A percentile compares a stretch with the other conserved stretches of the same genome.
These are phyloP conservation scores for Xylariales sp. DNA, from an alignment of 2,329 filamentous ascomycete species.

Conservation along the genomic window DNA sequence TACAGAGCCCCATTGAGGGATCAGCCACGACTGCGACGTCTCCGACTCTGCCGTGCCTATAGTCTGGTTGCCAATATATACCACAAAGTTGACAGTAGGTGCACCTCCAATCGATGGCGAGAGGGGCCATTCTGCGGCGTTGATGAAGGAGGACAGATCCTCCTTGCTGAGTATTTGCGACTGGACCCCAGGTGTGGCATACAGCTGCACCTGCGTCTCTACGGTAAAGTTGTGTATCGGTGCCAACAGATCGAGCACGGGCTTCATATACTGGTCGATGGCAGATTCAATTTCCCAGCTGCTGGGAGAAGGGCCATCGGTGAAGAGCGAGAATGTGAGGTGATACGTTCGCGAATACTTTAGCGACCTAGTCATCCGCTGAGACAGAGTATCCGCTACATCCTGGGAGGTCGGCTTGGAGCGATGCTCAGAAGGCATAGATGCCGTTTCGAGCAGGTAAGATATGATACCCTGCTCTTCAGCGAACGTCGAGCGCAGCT, in stretches of 20 bases:
- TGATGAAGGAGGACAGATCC: conserved; percentile 91
- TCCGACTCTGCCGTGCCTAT: conserved; percentile 41
- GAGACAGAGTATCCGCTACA: conserved; percentile 52
- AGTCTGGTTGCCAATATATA: conserved; percentile 80
- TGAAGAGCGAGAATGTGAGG: conserved; percentile 92
- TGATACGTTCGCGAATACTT: conserved; percentile 95
- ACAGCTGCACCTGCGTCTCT: conserved; percentile 93
- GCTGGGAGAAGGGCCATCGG: conserved; percentile 70
- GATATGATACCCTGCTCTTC: conserved; percentile 88
- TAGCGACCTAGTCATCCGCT: conserved; percentile 77
- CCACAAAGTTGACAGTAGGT: conserved; percentile 92
- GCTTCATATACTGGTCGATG: conserved; percentile 74
- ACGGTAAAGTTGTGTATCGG: conserved; percentile 93
- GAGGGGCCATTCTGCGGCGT: conserved; percentile 95
- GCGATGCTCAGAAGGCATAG: conserved; percentile 43
- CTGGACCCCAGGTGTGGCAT: conserved; percentile 67
- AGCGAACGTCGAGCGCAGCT: conserved; percentile 72
- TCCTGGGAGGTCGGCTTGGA: conserved; percentile 45
- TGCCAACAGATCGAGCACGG: conserved; percentile 73
- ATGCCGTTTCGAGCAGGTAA: conserved; percentile 61
- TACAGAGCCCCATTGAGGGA: conserved; percentile 88
- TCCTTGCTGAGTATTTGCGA: conserved; percentile 70
- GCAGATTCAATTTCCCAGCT: conserved; percentile 89
- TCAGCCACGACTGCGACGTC: conserved; percentile 71
- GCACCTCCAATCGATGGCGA: conserved; percentile 90